Evolutionary conservation across 192 early-diverging fungal species (phyloP).

Genomic region (Coemansia sp.): DNA sequence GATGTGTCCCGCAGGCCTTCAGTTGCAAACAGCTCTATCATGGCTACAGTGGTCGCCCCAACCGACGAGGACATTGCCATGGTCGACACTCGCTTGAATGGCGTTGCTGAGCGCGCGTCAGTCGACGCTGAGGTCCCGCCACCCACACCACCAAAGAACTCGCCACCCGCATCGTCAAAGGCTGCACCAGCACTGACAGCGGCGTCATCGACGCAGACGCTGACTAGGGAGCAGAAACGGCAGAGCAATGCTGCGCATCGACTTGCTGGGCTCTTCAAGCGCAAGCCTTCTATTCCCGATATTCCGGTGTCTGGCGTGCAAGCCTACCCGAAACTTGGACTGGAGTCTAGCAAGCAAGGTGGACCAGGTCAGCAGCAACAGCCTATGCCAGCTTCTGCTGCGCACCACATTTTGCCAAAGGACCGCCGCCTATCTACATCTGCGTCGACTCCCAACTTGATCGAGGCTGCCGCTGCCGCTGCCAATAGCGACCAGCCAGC

Average conservation of each 20-base stretch:
- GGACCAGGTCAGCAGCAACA: constrained; percentile 15
- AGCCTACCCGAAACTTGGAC: constrained; percentile 8
- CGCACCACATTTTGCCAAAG: constrained; percentile 16
- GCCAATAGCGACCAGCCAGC: constrained; percentile 49
- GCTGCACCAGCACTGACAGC: neutral
- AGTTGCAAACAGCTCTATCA: neutral
- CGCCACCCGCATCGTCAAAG: constrained; percentile 24
- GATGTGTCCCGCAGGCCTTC: constrained; percentile 8
- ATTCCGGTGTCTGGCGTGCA: constrained; percentile 33
- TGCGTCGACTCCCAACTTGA: constrained; percentile 52
- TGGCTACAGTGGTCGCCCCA: neutral
- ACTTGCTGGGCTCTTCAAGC: constrained; percentile 48
- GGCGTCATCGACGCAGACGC: constrained; percentile 11
- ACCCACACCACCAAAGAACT: constrained; percentile 40
- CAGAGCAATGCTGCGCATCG: constrained; percentile 53
- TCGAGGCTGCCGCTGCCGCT: constrained; percentile 47
- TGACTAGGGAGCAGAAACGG: constrained; percentile 49
- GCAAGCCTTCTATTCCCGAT: constrained; percentile 54
- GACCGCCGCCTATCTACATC: constrained; percentile 53
- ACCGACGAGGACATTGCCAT: constrained; percentile 21
- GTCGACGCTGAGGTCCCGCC: constrained; percentile 19
- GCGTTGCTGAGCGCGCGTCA: neutral
- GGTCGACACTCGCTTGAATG: constrained; percentile 8
- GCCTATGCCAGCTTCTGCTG: constrained; percentile 2
- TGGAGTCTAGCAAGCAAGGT: constrained; percentile 8